Base-by-base conservation (phyloP, 2,329 filamentous ascomycete genomes). In the Exophiala oligosperma region DNA sequence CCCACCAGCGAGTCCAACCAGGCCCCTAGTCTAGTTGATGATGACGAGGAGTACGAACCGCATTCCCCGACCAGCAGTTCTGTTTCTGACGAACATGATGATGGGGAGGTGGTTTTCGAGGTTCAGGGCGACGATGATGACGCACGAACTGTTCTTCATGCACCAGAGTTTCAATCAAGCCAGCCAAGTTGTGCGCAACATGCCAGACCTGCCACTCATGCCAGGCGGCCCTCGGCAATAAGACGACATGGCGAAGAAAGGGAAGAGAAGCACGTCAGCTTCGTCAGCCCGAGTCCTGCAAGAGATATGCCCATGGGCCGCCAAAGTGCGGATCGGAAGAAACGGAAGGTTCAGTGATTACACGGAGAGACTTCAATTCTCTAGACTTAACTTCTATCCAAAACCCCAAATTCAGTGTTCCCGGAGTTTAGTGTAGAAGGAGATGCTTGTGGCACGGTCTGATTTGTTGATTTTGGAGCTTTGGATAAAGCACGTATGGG, bases 21-120 rank as follows among this genome's bases (percentile, higher is more conserved):
- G 64, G 88, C 89, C 7, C 89, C 89, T 23, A 91, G 88, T 66
- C 80, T 92, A 49, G 88, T 92, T 69, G 91, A 88, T 73, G 89
- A 92, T 72, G 88, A 91, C 69, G 87, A 88, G 66, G 89, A 91
- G 70, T 90, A 89, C 67, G 88, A 89, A 65, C 86, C 69, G 12
- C 74, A 88, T 55, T 90, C 87, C 3, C 81, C 81, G 2, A 77
- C 80, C 44, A 87, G 84, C 3, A 84, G 84, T 26, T 72, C 70
- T 12, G 72, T 76, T 1, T 77, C 77, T 4, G 79, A 76, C 2
- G 75, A 76, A 38, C 73, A 73, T 14, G 75, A 83, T 38, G 85
- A 85, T 26, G 78, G 83, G n/a, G 83, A 84, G 24, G 71, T 75
- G 17, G 70, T 76, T 55, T 73, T 80, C 49, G 72, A 79, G 53